These are phyloP conservation scores for Talaromyces sp. DNA, from an alignment of 2,329 filamentous ascomycete genomes.

Conservation along the genomic window DNA sequence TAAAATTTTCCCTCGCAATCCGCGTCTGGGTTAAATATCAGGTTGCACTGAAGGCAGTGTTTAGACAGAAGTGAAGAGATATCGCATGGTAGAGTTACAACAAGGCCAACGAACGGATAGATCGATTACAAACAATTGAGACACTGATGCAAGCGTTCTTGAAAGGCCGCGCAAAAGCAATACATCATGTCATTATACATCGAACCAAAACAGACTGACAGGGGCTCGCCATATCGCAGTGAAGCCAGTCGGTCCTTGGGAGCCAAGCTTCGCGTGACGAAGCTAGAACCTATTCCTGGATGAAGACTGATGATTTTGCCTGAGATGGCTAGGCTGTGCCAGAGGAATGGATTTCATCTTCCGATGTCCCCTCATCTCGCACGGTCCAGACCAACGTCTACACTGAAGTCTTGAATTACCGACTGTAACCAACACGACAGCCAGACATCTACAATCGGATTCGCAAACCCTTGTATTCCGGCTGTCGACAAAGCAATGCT, in stretches of 20 bases:
- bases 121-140: slow-evolving; percentile 2
- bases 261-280: not conserved
- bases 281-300: not conserved
- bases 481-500: not conserved
- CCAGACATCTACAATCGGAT: not conserved
- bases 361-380: not conserved
- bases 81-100: slow-evolving; percentile 1
- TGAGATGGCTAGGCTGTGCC: not conserved
- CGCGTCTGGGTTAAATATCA: slow-evolving; percentile 10
- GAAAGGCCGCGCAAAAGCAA: not conserved
- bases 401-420: not conserved
- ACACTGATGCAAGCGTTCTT: not conserved
- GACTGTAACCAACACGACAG: not conserved
- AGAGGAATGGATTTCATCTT: not conserved
- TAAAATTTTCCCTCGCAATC: slow-evolving; percentile 10
- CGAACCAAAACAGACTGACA: not conserved
- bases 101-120: not conserved
- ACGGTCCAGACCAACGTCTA: not conserved
- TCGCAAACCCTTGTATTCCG: not conserved
- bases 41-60: not conserved
- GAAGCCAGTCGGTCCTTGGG: not conserved
- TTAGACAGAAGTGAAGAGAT: not conserved
- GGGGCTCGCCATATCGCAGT: not conserved
- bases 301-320: not conserved
- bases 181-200: not conserved